A percentile compares a stretch with the other conserved stretches of the same genome.
Evolutionary conservation across 2,329 filamentous ascomycete species (phyloP).

Genomic region (Phaeomoniella chlamydospora): DNA sequence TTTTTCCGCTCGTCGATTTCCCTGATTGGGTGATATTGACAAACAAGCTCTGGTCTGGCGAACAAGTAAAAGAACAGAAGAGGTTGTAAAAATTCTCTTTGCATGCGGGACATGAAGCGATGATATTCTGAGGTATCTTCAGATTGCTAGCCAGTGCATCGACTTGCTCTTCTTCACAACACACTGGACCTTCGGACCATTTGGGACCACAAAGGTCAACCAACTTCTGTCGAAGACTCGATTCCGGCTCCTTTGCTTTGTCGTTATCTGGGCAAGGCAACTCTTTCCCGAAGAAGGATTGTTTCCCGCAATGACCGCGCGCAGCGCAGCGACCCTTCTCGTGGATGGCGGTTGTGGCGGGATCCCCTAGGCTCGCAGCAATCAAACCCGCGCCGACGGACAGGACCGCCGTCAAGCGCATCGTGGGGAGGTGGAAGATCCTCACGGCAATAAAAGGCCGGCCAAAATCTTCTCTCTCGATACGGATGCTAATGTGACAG

Average conservation of each 20-base stretch:
- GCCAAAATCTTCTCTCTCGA: too few species aligned
- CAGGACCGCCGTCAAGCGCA: neutral
- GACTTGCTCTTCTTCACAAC: constrained; percentile 74
- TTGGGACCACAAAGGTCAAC: constrained; percentile 74
- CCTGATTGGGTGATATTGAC: constrained; percentile 75
- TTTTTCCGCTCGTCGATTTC: constrained; percentile 35
- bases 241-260: constrained; percentile 58
- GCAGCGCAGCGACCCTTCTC: constrained; percentile 83
- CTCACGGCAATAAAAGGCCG: too few species aligned
- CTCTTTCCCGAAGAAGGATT: constrained; percentile 77
- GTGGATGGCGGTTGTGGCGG: constrained; percentile 60
- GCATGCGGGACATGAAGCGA: constrained; percentile 89
- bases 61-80: constrained; percentile 97
- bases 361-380: constrained; percentile 55
- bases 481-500: too few species aligned
- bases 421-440: too few species aligned
- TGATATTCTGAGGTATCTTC: constrained; percentile 72
- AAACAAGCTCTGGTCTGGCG: constrained; percentile 88
- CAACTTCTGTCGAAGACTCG: constrained; percentile 59
- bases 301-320: constrained; percentile 79
- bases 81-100: constrained; percentile 97
- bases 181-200: constrained; percentile 74
- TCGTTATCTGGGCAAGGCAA: constrained; percentile 89
- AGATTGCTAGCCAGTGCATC: constrained; percentile 70
- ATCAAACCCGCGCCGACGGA: neutral